Base-by-base conservation (phyloP, 441 rosid genomes). In the Jatropha multifida region DNA sequence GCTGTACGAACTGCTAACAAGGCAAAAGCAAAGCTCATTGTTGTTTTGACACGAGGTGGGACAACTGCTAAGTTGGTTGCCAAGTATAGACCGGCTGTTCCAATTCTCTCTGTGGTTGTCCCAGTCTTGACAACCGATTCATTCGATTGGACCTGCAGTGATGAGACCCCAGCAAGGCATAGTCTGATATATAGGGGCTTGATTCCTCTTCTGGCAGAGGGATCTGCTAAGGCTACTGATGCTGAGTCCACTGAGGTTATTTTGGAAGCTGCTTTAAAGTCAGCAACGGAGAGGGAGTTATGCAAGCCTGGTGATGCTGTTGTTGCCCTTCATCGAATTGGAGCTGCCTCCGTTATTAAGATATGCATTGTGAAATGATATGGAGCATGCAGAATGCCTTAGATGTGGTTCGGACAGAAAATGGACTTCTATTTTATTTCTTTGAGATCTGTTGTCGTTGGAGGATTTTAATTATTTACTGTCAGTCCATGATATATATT, bases 31-130 rank as follows among this genome's bases (percentile, higher is more conserved):
- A 94, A 90, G 78, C 97, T 94, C 65, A 94, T 94, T 51, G 90
- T 92, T 38, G 95, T 92, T 17, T 78, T 94, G 83, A 94, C 97
- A 0, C 96, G 98, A 6, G 98, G 97, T 44, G 98, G 98, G 41
- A 82, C 92, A 0, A 94, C 98, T 0, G 98, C 97, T 37, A 92
- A 90, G 81, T 81, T 94, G 80, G 97, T 92, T 15, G 97, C 98
- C 81, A 94, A 94, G 84, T 94, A 94, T 85, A 88, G 98, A 78
- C 98, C 98, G 0, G 94, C 97, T 26, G 96, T 94, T 74, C 98
- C 98, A 7, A 94, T 94, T 78, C 85, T 94, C 42, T 94, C 97
- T 0, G 98, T 94, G 75, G 96, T 89, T 49, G 98, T 94, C 79
- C 98, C 98, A 0, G 86, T 88, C 49, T 77, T 92, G 83, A 89